Conservation (phyloP, 129 eudicot genomes). For the Helichrysum umbraculigerum region DNA sequence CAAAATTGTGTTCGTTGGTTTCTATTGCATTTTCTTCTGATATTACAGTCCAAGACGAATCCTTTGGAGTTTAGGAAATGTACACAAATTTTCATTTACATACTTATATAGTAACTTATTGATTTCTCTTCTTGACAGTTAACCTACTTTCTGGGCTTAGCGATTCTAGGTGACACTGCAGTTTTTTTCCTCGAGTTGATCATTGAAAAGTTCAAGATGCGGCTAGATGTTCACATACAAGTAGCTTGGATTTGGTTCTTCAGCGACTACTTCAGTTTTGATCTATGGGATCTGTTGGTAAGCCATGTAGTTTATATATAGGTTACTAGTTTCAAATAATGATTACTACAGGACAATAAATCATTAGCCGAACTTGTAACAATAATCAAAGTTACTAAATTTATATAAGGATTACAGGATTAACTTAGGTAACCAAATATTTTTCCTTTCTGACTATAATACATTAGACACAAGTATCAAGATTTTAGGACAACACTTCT, state of each 20-base stretch:
- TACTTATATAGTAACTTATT: too few species aligned
- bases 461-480: too few species aligned
- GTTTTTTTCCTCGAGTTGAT: not conserved
- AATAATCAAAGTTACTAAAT: too few species aligned
- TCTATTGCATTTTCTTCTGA: too few species aligned
- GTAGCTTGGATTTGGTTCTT: conserved; percentile 8
- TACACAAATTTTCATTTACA: not conserved
- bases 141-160: not conserved
- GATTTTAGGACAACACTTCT: too few species aligned
- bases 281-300: not conserved
- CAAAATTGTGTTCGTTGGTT: not conserved
- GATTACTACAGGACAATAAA: too few species aligned
- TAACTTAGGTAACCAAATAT: too few species aligned
- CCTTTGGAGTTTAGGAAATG: not conserved
- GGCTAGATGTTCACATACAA: conserved; percentile 3
- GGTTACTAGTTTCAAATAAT: too few species aligned
- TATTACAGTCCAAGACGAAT: too few species aligned
- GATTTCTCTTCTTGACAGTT: not conserved
- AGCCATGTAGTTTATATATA: not conserved
- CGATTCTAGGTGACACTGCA: not conserved
- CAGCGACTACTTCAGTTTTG: not conserved
- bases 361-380: too few species aligned
- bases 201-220: not conserved
- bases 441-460: too few species aligned
- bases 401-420: too few species aligned